A percentile compares a stretch with the other conserved stretches of the same genome.
Conservation (phyloP, 495 filamentous ascomycete genomes). For the Talaromyces nanjingensis region DNA sequence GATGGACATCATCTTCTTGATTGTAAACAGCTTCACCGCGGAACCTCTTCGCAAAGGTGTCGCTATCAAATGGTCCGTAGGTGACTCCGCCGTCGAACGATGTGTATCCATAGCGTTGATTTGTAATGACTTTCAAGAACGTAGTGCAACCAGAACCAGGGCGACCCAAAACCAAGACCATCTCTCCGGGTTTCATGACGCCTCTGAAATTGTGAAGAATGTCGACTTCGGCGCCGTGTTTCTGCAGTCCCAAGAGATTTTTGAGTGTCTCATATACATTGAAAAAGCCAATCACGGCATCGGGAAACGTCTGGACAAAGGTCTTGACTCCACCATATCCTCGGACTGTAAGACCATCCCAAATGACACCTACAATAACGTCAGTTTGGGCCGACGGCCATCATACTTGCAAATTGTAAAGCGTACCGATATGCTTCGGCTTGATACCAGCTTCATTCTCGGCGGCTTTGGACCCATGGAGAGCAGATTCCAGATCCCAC, state of each 20-base stretch:
- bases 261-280: constrained; percentile 56
- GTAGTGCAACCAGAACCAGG: constrained; percentile 86
- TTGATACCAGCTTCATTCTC: constrained; percentile 71
- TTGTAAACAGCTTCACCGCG: constrained; percentile 84
- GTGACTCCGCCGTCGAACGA: constrained; percentile 68
- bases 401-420: not conserved
- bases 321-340: constrained; percentile 71
- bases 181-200: constrained; percentile 63
- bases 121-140: constrained; percentile 78
- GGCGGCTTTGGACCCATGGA: constrained; percentile 62
- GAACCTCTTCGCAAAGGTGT: constrained; percentile 56
- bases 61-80: constrained; percentile 64
- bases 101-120: constrained; percentile 75
- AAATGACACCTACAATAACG: constrained; percentile 53
- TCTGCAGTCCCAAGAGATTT: constrained; percentile 50
- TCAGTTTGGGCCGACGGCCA: not conserved
- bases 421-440: constrained; percentile 61
- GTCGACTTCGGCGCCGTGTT: constrained; percentile 51
- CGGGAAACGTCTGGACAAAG: constrained; percentile 75
- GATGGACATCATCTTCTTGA: constrained; percentile 75
- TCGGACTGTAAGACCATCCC: constrained; percentile 70
- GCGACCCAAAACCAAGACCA: constrained; percentile 81
- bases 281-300: constrained; percentile 71
- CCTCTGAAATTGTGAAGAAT: constrained; percentile 1
- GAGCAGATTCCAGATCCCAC: constrained; percentile 64